Percentiles rank a stretch among this genome's conserved stretches.
Evolutionary conservation across 2,329 filamentous ascomycete species (phyloP).

Genomic region (Daldinia eschscholtzii): DNA sequence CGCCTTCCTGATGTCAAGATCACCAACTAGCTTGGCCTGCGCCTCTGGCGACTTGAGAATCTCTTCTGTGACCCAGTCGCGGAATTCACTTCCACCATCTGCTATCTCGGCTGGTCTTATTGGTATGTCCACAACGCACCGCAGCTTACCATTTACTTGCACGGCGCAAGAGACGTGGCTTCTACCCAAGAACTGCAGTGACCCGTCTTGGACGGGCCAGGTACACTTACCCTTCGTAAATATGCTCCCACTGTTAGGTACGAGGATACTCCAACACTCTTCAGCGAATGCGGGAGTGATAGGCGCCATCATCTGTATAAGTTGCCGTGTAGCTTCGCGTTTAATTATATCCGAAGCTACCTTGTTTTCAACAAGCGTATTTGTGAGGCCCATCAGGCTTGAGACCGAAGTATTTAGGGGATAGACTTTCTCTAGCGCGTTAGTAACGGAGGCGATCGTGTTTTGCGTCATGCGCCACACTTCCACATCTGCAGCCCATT

Average conservation of each 20-base stretch:
- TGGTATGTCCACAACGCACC: slow-evolving; percentile 75
- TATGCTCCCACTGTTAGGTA: slow-evolving; percentile 56
- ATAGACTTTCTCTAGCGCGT: slow-evolving; percentile 77
- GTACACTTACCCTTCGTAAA: slow-evolving; percentile 58
- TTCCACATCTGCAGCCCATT: slow-evolving; percentile 61
- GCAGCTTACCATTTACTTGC: slow-evolving; percentile 84
- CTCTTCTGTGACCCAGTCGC: slow-evolving; percentile 71
- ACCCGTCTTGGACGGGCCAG: slow-evolving; percentile 72
- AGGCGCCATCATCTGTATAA: slow-evolving; percentile 81
- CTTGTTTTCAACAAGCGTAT: slow-evolving; percentile 67
- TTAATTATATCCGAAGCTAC: slow-evolving; percentile 60
- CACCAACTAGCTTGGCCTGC: slow-evolving; percentile 64
- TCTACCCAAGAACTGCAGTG: slow-evolving; percentile 63
- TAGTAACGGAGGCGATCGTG: slow-evolving; percentile 75
- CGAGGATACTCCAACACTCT: slow-evolving; percentile 79
- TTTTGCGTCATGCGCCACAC: slow-evolving; percentile 76
- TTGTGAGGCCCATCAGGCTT: slow-evolving; percentile 85
- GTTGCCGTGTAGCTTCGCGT: slow-evolving; percentile 63
- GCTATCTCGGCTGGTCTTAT: slow-evolving; percentile 60
- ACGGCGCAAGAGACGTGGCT: slow-evolving; percentile 72
- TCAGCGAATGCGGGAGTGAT: slow-evolving; percentile 84
- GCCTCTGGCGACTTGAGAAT: slow-evolving; percentile 74
- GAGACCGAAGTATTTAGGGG: slow-evolving; percentile 86
- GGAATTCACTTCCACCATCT: slow-evolving; percentile 53
- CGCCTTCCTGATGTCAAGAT: slow-evolving; percentile 57